A percentile compares a stretch with the other conserved stretches of the same genome.
These are phyloP conservation scores for Pulchroboletus neoregius DNA, from an alignment of 1,284 basidiomycete genomes.

Conservation along the genomic window DNA sequence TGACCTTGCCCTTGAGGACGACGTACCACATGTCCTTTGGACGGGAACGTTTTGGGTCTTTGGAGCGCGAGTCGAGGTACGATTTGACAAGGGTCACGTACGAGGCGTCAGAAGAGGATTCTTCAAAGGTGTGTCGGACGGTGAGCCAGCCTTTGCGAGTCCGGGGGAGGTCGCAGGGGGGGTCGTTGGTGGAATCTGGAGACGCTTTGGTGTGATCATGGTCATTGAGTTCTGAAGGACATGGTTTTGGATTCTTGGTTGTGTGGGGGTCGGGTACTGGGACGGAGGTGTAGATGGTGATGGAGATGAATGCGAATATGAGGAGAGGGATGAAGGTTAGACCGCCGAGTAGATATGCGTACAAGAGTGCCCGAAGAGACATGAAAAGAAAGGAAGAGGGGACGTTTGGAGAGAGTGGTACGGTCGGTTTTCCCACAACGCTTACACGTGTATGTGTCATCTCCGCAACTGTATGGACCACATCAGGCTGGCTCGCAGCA, in stretches of 20 bases:
- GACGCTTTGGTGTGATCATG: too few species aligned
- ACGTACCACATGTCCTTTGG: conserved; percentile 89
- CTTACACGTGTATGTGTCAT: too few species aligned
- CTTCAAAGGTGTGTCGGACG: conserved; percentile 76
- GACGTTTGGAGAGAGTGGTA: background rate
- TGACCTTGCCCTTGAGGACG: conserved; percentile 81
- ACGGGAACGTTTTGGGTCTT: conserved; percentile 71
- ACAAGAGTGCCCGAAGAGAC: conserved; percentile 64
- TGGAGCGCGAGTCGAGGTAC: conserved; percentile 71
- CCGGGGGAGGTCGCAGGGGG: conserved; percentile 45
- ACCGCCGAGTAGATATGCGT: conserved; percentile 84
- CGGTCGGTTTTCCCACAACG: too few species aligned
- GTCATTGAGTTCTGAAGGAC: too few species aligned
- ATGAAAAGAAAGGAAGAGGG: conserved; percentile 30
- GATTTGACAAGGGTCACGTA: conserved; percentile 69
- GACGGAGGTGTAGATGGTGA: conserved; percentile 71
- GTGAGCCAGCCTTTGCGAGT: conserved; percentile 82
- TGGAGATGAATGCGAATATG: conserved; percentile 51
- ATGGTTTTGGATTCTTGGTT: too few species aligned
- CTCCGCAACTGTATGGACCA: too few species aligned
- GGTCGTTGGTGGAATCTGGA: conserved; percentile 24
- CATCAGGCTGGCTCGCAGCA: too few species aligned
- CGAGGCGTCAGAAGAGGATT: conserved; percentile 53
- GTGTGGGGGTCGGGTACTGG: conserved; percentile 62
- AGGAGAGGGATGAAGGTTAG: conserved; percentile 81